These are phyloP conservation scores for Secale cereale DNA, from an alignment of 176 grass and related monocot genomes.

Conservation along the genomic window DNA sequence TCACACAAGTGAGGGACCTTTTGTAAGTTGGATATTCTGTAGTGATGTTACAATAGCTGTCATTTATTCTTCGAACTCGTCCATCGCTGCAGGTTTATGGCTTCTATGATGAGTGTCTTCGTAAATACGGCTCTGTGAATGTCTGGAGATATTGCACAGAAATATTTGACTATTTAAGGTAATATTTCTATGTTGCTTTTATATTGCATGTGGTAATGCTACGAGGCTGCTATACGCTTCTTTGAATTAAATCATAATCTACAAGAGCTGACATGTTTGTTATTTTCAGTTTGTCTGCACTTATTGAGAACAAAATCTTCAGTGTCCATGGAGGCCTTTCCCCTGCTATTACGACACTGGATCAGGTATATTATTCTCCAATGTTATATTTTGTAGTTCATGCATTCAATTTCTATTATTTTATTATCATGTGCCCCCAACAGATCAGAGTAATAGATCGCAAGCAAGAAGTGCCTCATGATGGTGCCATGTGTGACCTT, in stretches of 20 bases:
- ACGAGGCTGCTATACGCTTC: neutral
- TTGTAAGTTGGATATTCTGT: constrained; percentile 7
- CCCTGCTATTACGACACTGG: constrained; percentile 81
- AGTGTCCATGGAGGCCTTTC: constrained; percentile 97
- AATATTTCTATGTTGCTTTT: constrained; percentile 27
- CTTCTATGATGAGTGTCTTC: constrained; percentile 98
- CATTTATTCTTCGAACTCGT: neutral
- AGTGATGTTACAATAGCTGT: neutral
- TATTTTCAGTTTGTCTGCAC: constrained; percentile 87
- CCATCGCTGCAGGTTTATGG: constrained; percentile 75
- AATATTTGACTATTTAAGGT: constrained; percentile 98
- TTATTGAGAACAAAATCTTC: constrained; percentile 99
- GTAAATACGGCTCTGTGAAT: constrained; percentile 97
- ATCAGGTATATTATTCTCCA: constrained; percentile 61
- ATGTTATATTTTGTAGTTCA: constrained; percentile 2
- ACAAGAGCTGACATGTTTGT: constrained; percentile 19
- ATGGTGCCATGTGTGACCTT: constrained; percentile 99
- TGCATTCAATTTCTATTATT: constrained; percentile 15
- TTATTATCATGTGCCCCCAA: neutral
- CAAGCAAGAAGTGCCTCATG: constrained; percentile 98
- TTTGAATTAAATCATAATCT: constrained; percentile 13
- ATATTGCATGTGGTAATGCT: constrained; percentile 6
- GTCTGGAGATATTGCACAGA: constrained; percentile 99
- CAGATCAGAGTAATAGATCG: constrained; percentile 99
- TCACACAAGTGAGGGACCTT: constrained; percentile 72